These are phyloP conservation scores for Rhodotorula paludigena DNA, from an alignment of 768 basidiomycete species.

Conservation along the genomic window DNA sequence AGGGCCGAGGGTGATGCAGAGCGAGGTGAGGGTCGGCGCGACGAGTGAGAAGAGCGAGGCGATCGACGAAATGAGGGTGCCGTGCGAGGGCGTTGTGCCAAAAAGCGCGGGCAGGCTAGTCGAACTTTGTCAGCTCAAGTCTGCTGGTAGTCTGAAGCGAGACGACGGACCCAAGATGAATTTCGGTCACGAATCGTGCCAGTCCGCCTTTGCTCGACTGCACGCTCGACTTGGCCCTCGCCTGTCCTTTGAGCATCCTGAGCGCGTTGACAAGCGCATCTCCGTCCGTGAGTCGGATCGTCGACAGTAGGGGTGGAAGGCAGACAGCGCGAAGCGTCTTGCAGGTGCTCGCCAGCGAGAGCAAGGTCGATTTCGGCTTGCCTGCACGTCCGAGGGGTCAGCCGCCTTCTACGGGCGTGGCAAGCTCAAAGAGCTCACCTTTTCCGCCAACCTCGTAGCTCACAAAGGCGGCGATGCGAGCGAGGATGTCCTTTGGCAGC, in stretches of 20 bases:
- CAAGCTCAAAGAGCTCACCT: too few species aligned
- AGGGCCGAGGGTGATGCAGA: neutral
- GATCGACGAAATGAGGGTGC: neutral
- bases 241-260: neutral
- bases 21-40: neutral
- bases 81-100: neutral
- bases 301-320: neutral
- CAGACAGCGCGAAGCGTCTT: neutral
- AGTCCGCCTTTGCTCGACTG: neutral
- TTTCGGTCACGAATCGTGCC: too few species aligned
- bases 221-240: too few species aligned
- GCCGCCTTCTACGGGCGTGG: too few species aligned
- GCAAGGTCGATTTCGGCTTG: neutral
- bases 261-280: neutral
- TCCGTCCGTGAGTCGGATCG: neutral
- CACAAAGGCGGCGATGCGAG: neutral
- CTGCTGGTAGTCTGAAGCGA: too few species aligned
- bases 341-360: slow-evolving; percentile 1
- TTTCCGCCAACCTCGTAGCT: too few species aligned
- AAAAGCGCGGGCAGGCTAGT: neutral
- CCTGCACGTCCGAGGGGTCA: neutral
- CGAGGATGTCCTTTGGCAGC: neutral
- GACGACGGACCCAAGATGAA: too few species aligned
- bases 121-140: neutral
- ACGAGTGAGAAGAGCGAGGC: neutral